Evolutionary conservation across 306 rosid genomes (phyloP).

Genomic region (Cicer yamashitae): DNA sequence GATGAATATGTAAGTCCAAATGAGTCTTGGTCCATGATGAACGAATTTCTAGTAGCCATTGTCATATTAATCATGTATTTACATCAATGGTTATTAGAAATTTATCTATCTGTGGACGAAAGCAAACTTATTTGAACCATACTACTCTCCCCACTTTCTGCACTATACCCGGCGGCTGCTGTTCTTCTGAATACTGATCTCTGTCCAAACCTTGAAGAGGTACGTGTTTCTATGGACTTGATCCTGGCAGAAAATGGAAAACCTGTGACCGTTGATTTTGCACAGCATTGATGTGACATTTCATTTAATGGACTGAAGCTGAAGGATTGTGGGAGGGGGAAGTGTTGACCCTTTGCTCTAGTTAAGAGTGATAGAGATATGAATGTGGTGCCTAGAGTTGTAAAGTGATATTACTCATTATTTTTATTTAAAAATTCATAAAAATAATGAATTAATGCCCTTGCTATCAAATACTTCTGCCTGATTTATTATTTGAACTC

Average conservation of each 20-base stretch:
- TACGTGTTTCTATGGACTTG: slow-evolving; percentile 49
- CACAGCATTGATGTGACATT: slow-evolving; percentile 24
- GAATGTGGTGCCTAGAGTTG: slow-evolving; percentile 18
- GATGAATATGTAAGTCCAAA: background rate
- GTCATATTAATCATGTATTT: background rate
- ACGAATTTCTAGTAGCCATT: background rate
- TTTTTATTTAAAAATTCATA: background rate
- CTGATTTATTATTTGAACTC: slow-evolving; percentile 13
- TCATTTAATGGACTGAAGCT: background rate
- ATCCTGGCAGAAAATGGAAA: slow-evolving; percentile 41
- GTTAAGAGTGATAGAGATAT: background rate
- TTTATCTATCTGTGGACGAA: background rate
- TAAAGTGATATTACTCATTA: slow-evolving; percentile 3
- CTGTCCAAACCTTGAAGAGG: slow-evolving; percentile 54
- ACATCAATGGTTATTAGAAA: slow-evolving; percentile 2
- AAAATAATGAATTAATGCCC: background rate
- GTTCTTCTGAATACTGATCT: slow-evolving; percentile 49
- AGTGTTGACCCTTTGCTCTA: background rate
- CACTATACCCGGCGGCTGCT: slow-evolving; percentile 35
- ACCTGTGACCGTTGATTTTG: slow-evolving; percentile 15
- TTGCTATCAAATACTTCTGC: slow-evolving; percentile 15
- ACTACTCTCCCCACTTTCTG: background rate
- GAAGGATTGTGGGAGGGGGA: background rate
- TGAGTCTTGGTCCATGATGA: background rate
- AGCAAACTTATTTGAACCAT: slow-evolving; percentile 17